These are phyloP conservation scores for Malus hybrid DNA, from an alignment of 331 rosid genomes.

Conservation along the genomic window DNA sequence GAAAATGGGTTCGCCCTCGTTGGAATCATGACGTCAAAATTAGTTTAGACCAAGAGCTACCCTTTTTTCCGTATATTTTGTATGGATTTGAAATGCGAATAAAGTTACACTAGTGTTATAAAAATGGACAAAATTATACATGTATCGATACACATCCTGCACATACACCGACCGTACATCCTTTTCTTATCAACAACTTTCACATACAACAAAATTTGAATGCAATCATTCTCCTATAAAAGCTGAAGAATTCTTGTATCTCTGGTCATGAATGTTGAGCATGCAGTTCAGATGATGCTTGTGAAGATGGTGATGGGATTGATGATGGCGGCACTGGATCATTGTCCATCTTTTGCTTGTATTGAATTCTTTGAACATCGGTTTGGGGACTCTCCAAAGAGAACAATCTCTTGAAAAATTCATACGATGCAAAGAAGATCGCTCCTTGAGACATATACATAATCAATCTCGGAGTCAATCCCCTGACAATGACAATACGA, in stretches of 20 bases:
- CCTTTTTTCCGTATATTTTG: neutral
- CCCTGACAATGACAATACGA: conserved; percentile 40
- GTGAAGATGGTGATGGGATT: neutral
- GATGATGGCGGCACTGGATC: neutral
- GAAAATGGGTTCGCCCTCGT: too few relatives aligned
- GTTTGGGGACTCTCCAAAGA: conserved; percentile 34
- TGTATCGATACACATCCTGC: too few relatives aligned
- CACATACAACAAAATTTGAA: neutral
- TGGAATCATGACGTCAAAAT: neutral
- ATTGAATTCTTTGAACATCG: conserved; percentile 14
- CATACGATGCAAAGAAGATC: conserved; percentile 82
- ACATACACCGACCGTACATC: neutral
- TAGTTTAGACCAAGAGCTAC: neutral
- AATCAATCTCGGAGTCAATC: conserved; percentile 77
- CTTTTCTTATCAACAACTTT: neutral
- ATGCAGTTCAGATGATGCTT: conserved; percentile 5
- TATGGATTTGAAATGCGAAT: neutral
- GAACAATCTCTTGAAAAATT: conserved; percentile 69
- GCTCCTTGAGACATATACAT: conserved; percentile 98
- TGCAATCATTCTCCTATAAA: neutral
- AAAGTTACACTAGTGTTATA: neutral
- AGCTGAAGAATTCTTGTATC: neutral
- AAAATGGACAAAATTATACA: too few relatives aligned
- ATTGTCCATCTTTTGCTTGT: conserved; percentile 2
- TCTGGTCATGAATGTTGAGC: conserved; percentile 3